Evolutionary conservation across 345 rosid species (phyloP), one percentile per base, ranked within the genome.

Genomic region (Dipteronia sinensis): DNA sequence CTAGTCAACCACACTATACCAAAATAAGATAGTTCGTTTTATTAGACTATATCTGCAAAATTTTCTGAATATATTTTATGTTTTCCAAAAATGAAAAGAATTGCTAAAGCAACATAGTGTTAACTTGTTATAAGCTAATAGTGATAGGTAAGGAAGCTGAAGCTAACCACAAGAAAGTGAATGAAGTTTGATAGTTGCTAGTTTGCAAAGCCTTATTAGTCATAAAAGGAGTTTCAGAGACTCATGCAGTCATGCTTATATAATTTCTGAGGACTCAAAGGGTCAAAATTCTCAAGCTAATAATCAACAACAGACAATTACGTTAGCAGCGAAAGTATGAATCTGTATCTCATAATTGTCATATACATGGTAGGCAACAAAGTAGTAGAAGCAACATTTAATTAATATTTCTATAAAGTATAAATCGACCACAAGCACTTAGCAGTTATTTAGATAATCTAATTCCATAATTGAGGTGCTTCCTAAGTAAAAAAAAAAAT

Each of bases 211-310:
- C 62, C 69, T 61, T 55, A 15, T 31, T 69, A 74, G 63, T 31
- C 38, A 25, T 76, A 76, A 29, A 67, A 68, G 67, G 42, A 71
- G 77, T 29, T 20, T 61, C 19, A 62, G 31, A 25, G 44, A 47
- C 74, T 47, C 40, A 55, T 53, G 70, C 83, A 47, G 72, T 47
- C 40, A 55, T 53, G 70, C 83, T 83, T 83, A 85, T 80, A 83
- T 83, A 85, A 74, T 56, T 73, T 40, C 6, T 76, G 31, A 38
- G 73, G 65, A 12, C 65, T 70, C 7, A 70, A 34, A 31, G 19
- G 68, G 85, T 82, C 87, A 82, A 81, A 80, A 77, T 61, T 62
- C 78, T 34, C 67, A 62, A 56, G 49, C 58, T 61, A 51, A 23
- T 25, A 71, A 56, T 47, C 29, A 34, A 34, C 38, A 34, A 34